These are phyloP conservation scores for Paralagenidium karlingii DNA, from an alignment of 352 stramenopile genomes.

Conservation along the genomic window DNA sequence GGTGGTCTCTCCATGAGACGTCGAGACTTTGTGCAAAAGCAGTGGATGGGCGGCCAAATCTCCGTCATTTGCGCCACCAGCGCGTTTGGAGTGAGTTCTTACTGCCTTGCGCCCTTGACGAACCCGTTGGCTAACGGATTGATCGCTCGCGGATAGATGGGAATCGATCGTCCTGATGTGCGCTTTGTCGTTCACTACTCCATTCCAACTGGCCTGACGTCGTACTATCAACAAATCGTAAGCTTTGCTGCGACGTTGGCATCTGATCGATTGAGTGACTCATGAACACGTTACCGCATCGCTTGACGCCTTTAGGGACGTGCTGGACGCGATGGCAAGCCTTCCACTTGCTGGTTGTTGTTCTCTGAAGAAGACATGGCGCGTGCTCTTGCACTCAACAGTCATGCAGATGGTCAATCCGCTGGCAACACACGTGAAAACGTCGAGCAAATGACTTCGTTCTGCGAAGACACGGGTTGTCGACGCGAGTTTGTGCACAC, in stretches of 20 bases:
- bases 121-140: not conserved
- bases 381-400: constrained; percentile 24
- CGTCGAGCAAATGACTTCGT: constrained; percentile 33
- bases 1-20: constrained; percentile 35
- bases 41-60: constrained; percentile 66
- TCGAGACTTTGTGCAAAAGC: constrained; percentile 56
- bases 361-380: constrained; percentile 43
- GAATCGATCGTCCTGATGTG: constrained; percentile 63
- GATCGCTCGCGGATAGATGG: constrained; percentile 71
- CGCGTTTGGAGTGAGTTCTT: constrained; percentile 43
- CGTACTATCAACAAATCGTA: constrained; percentile 74
- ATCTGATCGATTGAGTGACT: not conserved
- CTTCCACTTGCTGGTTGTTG: constrained; percentile 35
- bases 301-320: constrained; percentile 37
- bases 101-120: not conserved
- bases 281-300: not conserved
- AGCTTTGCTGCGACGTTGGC: too few relatives aligned
- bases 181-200: constrained; percentile 66
- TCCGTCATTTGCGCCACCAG: constrained; percentile 68
- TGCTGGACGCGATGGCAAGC: constrained; percentile 45
- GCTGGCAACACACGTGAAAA: constrained; percentile 21
- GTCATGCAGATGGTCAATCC: constrained; percentile 10
- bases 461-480: constrained; percentile 38
- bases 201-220: constrained; percentile 40
- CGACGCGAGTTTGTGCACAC: constrained; percentile 40